A percentile compares a stretch with the other conserved stretches of the same genome.
Evolutionary conservation across 164 flowering plant genomes (phyloP).

Genomic region (Piper betle): DNA sequence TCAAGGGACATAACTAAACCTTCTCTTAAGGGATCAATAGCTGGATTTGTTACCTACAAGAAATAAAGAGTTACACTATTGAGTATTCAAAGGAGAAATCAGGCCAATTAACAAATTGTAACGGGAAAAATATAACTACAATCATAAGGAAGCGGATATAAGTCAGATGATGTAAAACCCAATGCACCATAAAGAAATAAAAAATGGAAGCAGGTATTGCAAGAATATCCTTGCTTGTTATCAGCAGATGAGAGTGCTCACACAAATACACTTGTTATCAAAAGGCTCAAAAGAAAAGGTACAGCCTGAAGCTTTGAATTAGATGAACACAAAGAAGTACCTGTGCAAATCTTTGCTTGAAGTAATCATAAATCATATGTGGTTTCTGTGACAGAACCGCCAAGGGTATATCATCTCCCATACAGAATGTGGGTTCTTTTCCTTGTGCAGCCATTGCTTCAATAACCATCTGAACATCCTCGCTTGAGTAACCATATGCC

Average conservation of each 20-base stretch:
- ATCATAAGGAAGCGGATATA: no score
- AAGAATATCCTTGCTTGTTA: no score
- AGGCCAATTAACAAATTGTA: not conserved
- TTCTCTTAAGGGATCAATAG: no score
- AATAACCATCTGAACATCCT: slow-evolving; percentile 99
- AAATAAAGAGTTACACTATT: not conserved
- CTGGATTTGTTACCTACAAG: not conserved
- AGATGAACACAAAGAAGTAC: no score
- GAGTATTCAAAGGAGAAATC: not conserved
- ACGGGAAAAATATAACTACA: not conserved
- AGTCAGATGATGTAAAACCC: no score
- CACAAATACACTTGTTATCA: not conserved
- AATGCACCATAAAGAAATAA: no score
- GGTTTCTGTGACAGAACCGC: slow-evolving; percentile 83
- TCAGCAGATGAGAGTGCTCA: no score
- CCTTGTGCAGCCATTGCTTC: slow-evolving; percentile 97
- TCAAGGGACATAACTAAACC: no score
- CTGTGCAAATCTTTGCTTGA: slow-evolving; percentile 99
- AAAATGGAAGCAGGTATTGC: no score
- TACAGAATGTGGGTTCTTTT: slow-evolving; percentile 98
- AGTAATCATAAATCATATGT: slow-evolving; percentile 92
- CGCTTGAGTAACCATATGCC: slow-evolving; percentile 99
- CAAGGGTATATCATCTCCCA: slow-evolving; percentile 98
- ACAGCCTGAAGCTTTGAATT: no score
- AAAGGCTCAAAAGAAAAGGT: not conserved